A percentile compares a stretch with the other conserved stretches of the same genome.
Conservation (phyloP, 2,329 filamentous ascomycete genomes). For the Aspergillus luchuensis region DNA sequence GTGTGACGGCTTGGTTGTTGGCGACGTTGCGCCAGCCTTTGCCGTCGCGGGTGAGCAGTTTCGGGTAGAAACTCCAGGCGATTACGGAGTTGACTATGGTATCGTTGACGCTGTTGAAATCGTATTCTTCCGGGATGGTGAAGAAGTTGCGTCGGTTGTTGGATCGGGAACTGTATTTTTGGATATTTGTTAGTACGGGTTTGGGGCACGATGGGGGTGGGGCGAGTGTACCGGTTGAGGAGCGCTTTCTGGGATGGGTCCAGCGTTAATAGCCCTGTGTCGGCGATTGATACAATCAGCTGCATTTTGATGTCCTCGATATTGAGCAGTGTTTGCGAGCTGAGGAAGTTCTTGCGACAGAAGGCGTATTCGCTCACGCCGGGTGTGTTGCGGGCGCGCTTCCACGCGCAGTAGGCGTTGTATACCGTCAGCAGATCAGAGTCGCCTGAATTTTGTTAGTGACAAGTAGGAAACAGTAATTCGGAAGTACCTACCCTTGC, state of each 20-base stretch:
- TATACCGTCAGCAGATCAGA: constrained; percentile 92
- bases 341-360: constrained; percentile 92
- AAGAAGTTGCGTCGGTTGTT: constrained; percentile 75
- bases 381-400: constrained; percentile 71
- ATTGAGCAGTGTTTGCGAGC: constrained; percentile 80
- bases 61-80: constrained; percentile 94
- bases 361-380: constrained; percentile 79
- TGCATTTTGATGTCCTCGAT: constrained; percentile 97
- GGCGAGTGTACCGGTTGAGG: constrained; percentile 59
- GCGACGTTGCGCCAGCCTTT: constrained; percentile 89
- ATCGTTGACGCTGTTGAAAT: constrained; percentile 78
- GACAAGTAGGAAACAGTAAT: not conserved
- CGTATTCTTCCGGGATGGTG: constrained; percentile 73
- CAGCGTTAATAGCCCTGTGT: constrained; percentile 78
- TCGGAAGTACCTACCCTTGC: constrained; percentile 54
- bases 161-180: constrained; percentile 56
- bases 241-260: constrained; percentile 70
- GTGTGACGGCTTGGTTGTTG: constrained; percentile 86
- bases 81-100: constrained; percentile 77
- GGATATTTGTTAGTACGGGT: constrained; percentile 7
- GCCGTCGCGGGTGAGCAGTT: constrained; percentile 78
- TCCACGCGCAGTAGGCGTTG: constrained; percentile 91
- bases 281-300: constrained; percentile 78
- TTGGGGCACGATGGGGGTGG: not conserved
- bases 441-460: constrained; percentile 57